Evolutionary conservation across 2,329 filamentous ascomycete genomes (phyloP).

Genomic region (Gnomoniopsis sp.): DNA sequence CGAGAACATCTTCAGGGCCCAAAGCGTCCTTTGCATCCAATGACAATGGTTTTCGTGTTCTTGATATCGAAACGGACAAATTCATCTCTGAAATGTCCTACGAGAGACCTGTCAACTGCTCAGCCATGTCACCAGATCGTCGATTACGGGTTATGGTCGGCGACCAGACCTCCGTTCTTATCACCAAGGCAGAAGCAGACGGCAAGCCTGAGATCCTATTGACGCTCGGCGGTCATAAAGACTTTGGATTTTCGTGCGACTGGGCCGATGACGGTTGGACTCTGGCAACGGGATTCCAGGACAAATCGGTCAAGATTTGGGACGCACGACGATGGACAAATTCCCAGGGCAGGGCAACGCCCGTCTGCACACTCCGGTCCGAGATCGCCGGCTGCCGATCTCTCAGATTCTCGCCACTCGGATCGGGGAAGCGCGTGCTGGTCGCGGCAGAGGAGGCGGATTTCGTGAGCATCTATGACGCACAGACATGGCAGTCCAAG

Average conservation of each 20-base stretch:
- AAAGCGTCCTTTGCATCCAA: slow-evolving; percentile 62
- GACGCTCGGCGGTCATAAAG: slow-evolving; percentile 59
- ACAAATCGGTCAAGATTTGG: slow-evolving; percentile 70
- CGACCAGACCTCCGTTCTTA: slow-evolving; percentile 61
- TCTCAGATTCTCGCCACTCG: slow-evolving; percentile 68
- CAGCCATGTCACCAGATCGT: slow-evolving; percentile 67
- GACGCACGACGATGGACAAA: slow-evolving; percentile 68
- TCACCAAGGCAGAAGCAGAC: slow-evolving; percentile 67
- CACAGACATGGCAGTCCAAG: slow-evolving; percentile 58
- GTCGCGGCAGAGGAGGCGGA: slow-evolving; percentile 76
- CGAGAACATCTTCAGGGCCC: slow-evolving; percentile 49
- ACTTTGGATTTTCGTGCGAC: slow-evolving; percentile 73
- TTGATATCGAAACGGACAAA: slow-evolving; percentile 57
- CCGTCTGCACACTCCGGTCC: slow-evolving; percentile 54
- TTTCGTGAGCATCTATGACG: slow-evolving; percentile 68
- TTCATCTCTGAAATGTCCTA: slow-evolving; percentile 54
- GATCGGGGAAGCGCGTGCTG: slow-evolving; percentile 63
- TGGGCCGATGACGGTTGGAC: slow-evolving; percentile 77
- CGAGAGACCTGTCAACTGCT: slow-evolving; percentile 66
- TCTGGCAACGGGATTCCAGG: slow-evolving; percentile 74
- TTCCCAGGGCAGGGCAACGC: slow-evolving; percentile 43
- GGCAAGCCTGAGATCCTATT: slow-evolving; percentile 43
- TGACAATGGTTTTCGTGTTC: slow-evolving; percentile 54
- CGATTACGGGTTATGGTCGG: slow-evolving; percentile 71
- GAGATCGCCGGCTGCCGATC: slow-evolving; percentile 68